Evolutionary conservation across 2,329 filamentous ascomycete species (phyloP), one percentile per base, ranked within the genome.

Genomic region (Colletotrichum sublineola): DNA sequence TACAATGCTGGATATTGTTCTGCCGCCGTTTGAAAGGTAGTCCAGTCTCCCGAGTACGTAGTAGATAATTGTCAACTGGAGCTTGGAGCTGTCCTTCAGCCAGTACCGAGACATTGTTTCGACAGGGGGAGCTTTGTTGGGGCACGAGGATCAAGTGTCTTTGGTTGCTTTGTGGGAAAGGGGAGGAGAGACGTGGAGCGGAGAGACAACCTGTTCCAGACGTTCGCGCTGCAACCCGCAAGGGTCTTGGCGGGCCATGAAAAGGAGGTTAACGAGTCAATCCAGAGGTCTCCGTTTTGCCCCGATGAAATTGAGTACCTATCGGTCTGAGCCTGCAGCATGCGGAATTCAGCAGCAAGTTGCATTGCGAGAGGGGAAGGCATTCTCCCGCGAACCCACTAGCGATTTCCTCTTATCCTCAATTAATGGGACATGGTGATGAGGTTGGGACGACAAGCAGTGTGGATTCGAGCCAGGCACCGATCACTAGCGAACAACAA

Each of bases 181-280:
- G 69, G 57, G 60, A 63, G 46, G 29, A 68, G 44, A 29, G 69
- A 64, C 46, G 33, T 40, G 60, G 69, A 69, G 55, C 69, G 69
- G 69, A 72, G 66, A 61, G 55, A 48, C 60, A 72, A 64, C 69
- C 69, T 64, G 61, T 72, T 64, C 50, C 69, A 69, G 69, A 72
- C 66, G 55, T 72, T 68, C 55, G 38, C 20, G 66, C 60, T 72
- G 66, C 69, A 31, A 64, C 20, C 53, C 46, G 46, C 69, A 56
- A 64, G 66, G 69, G 31, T 72, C 5, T 60, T 40, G 44, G 66
- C 15, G 60, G 46, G 15, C 9, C 33, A 42, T 29, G 60, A 46
- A 52, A 52, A 52, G 60, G 60, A 63, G 44, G 46, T 63, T 31
- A n/a, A 52, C 46, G 20, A 40, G 7, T 63, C 24, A 36, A 63